Evolutionary conservation across 208 protist species (phyloP).

Genomic region (Entamoeba invadens): DNA sequence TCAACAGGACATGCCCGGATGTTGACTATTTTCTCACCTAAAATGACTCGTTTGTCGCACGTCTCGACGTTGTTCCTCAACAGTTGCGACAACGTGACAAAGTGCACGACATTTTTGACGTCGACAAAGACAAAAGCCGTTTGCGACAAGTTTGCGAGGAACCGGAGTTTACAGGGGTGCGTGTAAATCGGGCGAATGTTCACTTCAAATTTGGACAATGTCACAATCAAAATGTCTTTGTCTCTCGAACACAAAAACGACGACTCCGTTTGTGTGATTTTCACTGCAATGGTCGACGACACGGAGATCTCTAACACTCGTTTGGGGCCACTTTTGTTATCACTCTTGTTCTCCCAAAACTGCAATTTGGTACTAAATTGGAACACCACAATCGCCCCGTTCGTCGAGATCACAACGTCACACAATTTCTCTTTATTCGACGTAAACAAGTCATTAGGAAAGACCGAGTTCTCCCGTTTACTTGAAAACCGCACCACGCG

Average conservation of each 20-base stretch:
- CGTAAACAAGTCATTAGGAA: background rate
- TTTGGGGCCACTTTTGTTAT: background rate
- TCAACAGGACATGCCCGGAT: background rate
- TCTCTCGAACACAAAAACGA: background rate
- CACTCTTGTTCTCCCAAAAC: background rate
- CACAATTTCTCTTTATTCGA: background rate
- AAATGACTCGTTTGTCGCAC: background rate
- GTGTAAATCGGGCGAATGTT: background rate
- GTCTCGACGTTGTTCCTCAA: background rate
- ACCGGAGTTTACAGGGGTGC: background rate
- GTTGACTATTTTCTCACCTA: background rate
- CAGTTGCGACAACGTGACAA: background rate
- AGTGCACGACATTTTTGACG: background rate
- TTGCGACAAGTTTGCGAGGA: background rate
- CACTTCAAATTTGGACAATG: background rate
- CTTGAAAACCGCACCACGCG: background rate
- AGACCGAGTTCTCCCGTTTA: background rate
- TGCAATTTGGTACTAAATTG: background rate
- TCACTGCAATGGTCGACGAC: background rate
- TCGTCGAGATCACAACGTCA: background rate
- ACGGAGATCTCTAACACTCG: background rate
- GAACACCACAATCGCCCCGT: background rate
- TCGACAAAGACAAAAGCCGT: background rate
- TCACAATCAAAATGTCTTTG: background rate
- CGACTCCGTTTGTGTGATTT: background rate